Base-by-base conservation (phyloP, 805 yeast species). In the Huiozyma naganishii region DNA sequence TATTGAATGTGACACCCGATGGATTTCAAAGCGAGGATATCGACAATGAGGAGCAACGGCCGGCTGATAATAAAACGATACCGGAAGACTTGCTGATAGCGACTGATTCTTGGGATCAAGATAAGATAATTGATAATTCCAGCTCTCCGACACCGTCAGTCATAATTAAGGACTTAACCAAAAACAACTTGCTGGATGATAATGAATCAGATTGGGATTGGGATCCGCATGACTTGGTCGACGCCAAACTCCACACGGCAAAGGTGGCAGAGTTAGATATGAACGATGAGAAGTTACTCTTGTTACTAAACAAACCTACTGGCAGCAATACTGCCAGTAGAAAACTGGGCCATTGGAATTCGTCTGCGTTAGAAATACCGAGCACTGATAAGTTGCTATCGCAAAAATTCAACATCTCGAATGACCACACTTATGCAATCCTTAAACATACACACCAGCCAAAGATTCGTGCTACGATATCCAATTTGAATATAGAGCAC, bases 401-500 rank as follows among this genome's bases (percentile, higher is more conserved):
- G 33, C 60, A 71, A 46, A 80, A 83, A 50, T 87, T 83, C 64
- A 83, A 85, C 59, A 73, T 90, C 35, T 88, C 97, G 6, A 92
- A 92, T 63, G 98, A 92, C 62, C 73, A 76, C 37, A 83, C 82
- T 37, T 92, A 92, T 61, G 95, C 86, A 45, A 65, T 82, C 42
- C 69, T 92, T 51, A 83, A 83, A 56, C 83, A 79, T 45, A 89
- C 87, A 55, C 88, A 89, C 60, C 95, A 88, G 59, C 79, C 94
- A 35, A 90, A 86, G 68, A 85, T 90, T 33, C 79, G 98, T 61
- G 79, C 95, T 2, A 94, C 95, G 6, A 79, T 92, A 54, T 95
- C 97, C 38, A 86, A 90, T 52, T 70, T 92, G 49, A 80, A 77
- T 41, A 88, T 92, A 49, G 97, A 92, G 55, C 98, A 92, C 61